Evolutionary conservation across 108 stramenopile species (phyloP).

Genomic region (Nitzschia palea): DNA sequence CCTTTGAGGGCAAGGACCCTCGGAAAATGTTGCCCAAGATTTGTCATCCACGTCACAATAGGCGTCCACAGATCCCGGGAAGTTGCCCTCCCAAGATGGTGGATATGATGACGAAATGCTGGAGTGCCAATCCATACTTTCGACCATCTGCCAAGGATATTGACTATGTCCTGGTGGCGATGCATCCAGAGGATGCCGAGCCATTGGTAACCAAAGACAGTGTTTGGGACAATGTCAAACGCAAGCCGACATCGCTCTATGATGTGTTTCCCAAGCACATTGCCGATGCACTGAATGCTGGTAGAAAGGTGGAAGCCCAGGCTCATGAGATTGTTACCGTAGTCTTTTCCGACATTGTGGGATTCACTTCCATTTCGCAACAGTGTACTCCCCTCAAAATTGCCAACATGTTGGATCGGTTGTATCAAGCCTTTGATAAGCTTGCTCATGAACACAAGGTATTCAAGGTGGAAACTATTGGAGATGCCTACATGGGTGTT

Average conservation of each 20-base stretch:
- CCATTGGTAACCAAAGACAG: no score
- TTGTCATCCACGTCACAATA: constrained; percentile 4
- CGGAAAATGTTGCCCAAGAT: not conserved
- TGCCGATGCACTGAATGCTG: constrained; percentile 46
- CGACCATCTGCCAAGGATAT: constrained; percentile 15
- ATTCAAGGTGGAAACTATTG: constrained; percentile 69
- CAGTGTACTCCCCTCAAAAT: constrained; percentile 33
- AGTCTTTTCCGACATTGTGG: constrained; percentile 61
- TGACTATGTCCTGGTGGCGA: no score
- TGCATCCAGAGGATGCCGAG: no score
- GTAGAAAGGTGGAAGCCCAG: constrained; percentile 43
- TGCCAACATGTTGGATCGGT: constrained; percentile 47
- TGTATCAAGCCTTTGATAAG: constrained; percentile 49
- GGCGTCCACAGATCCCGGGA: constrained; percentile 20
- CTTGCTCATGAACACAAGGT: constrained; percentile 48
- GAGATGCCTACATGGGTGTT: constrained; percentile 50
- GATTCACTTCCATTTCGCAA: constrained; percentile 49
- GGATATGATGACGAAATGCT: constrained; percentile 27
- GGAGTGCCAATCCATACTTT: not conserved
- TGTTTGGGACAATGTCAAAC: no score
- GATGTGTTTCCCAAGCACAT: constrained; percentile 53
- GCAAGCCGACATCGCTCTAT: not conserved
- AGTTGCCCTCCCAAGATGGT: constrained; percentile 2
- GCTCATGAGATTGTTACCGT: constrained; percentile 33
- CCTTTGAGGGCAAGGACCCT: constrained; percentile 49